These are phyloP conservation scores for Pistacia atlantica DNA, from an alignment of 345 rosid genomes.

Conservation along the genomic window DNA sequence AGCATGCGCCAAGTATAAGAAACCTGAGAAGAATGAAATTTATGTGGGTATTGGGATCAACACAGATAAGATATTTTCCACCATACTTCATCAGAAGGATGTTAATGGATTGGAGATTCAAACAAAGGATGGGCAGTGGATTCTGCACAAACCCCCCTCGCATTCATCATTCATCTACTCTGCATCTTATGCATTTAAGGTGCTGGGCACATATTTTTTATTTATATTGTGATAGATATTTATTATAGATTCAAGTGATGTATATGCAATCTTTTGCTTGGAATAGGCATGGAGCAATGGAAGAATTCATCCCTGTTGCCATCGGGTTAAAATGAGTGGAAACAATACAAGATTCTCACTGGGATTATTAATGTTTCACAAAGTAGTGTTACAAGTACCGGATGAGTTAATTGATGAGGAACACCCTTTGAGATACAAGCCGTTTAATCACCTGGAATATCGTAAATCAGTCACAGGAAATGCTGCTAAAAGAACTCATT, in stretches of 20 bases:
- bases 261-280: neutral
- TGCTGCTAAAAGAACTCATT: neutral
- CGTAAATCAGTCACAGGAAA: slow-evolving; percentile 11
- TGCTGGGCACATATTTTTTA: neutral
- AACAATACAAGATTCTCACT: slow-evolving; percentile 23
- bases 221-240: no score
- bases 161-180: slow-evolving; percentile 36
- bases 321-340: slow-evolving; percentile 3
- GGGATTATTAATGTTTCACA: slow-evolving; percentile 27
- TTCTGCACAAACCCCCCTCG: slow-evolving; percentile 42
- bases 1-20: slow-evolving; percentile 44
- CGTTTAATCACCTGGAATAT: slow-evolving; percentile 12
- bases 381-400: slow-evolving; percentile 33
- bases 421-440: slow-evolving; percentile 39
- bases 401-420: slow-evolving; percentile 33
- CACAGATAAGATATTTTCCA: slow-evolving; percentile 18
- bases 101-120: slow-evolving; percentile 21
- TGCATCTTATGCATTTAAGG: slow-evolving; percentile 67
- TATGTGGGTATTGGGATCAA: slow-evolving; percentile 46
- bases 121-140: slow-evolving; percentile 46
- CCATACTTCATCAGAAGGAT: no score
- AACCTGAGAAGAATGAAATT: slow-evolving; percentile 2
- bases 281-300: slow-evolving; percentile 15
- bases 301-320: neutral
- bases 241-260: neutral